phyloP scores from a whole-genome alignment of 257 asterid genomes.

The Penstemon barbatus region DNA sequence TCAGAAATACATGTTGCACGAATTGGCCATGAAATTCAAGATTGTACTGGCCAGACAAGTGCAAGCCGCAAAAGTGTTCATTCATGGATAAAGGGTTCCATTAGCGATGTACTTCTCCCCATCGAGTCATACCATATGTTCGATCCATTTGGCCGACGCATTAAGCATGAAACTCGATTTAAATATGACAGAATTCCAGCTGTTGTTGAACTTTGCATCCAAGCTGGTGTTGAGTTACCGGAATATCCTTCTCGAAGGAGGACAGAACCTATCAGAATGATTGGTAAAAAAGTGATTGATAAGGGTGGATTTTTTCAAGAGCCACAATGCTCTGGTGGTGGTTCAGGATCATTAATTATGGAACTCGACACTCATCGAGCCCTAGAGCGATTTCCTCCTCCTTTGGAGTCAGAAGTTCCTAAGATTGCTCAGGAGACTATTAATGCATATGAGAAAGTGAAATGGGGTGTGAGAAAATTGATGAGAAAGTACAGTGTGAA shows the following conservation, averaged over 20 bases:
- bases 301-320: conserved; percentile 70
- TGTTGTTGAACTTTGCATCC: conserved; percentile 91
- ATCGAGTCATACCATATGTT: conserved; percentile 86
- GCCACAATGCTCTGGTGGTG: conserved; percentile 36
- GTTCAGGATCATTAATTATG: conserved; percentile 34
- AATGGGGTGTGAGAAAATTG: conserved; percentile 66
- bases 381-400: conserved; percentile 63
- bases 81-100: conserved; percentile 86
- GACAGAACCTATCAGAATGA: conserved; percentile 74
- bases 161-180: conserved; percentile 85
- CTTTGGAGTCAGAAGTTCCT: conserved; percentile 42
- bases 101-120: conserved; percentile 74
- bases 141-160: conserved; percentile 82
- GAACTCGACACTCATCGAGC: conserved; percentile 76
- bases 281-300: conserved; percentile 75
- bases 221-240: conserved; percentile 87
- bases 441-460: conserved; percentile 62
- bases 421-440: conserved; percentile 69
- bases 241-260: conserved; percentile 88
- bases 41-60: conserved; percentile 66
- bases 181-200: conserved; percentile 82
- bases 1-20: conserved; percentile 75
- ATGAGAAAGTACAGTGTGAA: conserved; percentile 82
- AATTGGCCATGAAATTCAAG: conserved; percentile 69
- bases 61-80: conserved; percentile 67